Conservation (phyloP, 305 asterid genomes). For the Plantago rigida region DNA sequence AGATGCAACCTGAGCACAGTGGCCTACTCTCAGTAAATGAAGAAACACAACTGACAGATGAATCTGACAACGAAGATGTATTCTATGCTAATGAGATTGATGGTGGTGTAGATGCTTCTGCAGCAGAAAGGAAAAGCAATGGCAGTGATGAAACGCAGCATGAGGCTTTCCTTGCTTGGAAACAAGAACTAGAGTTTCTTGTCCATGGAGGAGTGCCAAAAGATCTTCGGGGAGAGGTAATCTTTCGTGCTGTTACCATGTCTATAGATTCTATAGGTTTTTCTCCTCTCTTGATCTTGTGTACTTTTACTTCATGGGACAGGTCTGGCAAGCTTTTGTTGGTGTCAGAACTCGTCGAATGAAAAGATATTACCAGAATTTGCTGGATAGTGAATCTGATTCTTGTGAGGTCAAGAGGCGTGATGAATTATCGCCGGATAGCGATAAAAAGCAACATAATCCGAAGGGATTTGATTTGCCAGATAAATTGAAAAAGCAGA, state of each 20-base stretch:
- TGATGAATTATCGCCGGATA: constrained; percentile 32
- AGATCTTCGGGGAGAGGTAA: constrained; percentile 92
- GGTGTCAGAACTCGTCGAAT: constrained; percentile 76
- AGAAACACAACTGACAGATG: constrained; percentile 31
- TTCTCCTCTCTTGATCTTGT: constrained; percentile 19
- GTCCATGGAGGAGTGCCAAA: constrained; percentile 89
- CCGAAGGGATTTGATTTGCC: constrained; percentile 42
- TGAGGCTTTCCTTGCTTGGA: constrained; percentile 51
- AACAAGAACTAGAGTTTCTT: constrained; percentile 71
- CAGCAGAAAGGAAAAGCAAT: constrained; percentile 32
- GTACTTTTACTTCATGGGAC: constrained; percentile 33
- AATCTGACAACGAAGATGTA: constrained; percentile 34
- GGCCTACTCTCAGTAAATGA: constrained; percentile 47
- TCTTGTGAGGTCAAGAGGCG: constrained; percentile 32
- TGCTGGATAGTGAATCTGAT: constrained; percentile 50
- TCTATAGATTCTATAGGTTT: constrained; percentile 13
- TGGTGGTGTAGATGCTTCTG: constrained; percentile 33
- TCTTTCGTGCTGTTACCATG: constrained; percentile 15
- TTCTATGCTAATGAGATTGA: constrained; percentile 30
- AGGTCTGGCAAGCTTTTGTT: constrained; percentile 96
- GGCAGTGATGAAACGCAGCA: constrained; percentile 26
- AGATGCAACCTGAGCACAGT: constrained; percentile 19
- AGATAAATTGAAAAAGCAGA: constrained; percentile 81
- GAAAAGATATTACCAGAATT: constrained; percentile 66
- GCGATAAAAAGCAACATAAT: constrained; percentile 27